Percentiles rank a stretch among this genome's conserved stretches.
These are phyloP conservation scores for Crithidia acanthocephali DNA, from an alignment of 208 protist genomes.

Conservation along the genomic window DNA sequence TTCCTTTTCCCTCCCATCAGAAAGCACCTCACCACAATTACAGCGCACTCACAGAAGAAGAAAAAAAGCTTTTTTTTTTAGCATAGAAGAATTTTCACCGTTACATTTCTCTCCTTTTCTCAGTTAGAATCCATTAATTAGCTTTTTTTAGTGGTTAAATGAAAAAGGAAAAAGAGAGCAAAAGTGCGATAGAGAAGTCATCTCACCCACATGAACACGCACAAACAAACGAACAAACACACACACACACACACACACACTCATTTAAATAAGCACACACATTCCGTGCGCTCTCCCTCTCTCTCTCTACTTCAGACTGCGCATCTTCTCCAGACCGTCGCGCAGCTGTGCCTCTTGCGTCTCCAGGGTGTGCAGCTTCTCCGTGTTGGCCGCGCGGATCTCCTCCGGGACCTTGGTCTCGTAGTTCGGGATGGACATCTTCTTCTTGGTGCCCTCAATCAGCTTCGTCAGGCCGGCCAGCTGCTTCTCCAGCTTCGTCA, in stretches of 20 bases:
- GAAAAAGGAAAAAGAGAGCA: neutral
- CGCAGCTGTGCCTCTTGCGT: conserved; percentile 65
- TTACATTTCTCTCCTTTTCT: too few relatives aligned
- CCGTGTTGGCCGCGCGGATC: conserved; percentile 77
- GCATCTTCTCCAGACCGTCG: conserved; percentile 85
- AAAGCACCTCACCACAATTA: too few relatives aligned
- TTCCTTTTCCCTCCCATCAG: too few relatives aligned
- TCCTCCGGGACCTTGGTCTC: conserved; percentile 89
- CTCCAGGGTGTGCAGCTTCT: conserved; percentile 79
- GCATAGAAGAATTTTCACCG: too few relatives aligned
- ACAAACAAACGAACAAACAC: neutral
- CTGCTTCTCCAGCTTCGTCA: conserved; percentile 89
- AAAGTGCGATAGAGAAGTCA: too few relatives aligned
- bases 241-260: neutral
- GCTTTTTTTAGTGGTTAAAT: too few relatives aligned
- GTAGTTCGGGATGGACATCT: conserved; percentile 92
- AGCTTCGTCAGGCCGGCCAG: conserved; percentile 76
- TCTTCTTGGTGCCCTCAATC: conserved; percentile 84
- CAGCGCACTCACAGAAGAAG: too few relatives aligned
- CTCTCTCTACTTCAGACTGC: conserved; percentile 32
- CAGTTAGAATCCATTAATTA: too few relatives aligned
- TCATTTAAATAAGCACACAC: neutral
- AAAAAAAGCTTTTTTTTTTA: too few relatives aligned
- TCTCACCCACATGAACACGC: too few relatives aligned
- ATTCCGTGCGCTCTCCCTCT: neutral